Conservation (phyloP, 345 rosid genomes). For the Euphorbia pulcherrima region DNA sequence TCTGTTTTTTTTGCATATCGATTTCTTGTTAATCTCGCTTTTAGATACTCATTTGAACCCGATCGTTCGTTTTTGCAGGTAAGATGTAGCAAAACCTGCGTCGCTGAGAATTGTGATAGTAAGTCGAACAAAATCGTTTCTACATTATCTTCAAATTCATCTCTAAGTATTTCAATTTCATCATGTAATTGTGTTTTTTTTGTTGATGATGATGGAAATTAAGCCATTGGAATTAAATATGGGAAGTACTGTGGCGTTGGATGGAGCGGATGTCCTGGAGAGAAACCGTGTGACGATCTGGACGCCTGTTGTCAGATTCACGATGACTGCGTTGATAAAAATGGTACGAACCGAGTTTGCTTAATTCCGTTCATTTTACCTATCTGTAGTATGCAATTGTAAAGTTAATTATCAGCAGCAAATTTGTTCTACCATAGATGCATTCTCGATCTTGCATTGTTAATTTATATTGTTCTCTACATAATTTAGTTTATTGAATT, state of each 20-base stretch:
- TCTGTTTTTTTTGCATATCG: not conserved
- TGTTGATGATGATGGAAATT: not conserved
- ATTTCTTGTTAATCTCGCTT: not conserved
- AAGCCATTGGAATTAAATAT: slow-evolving; percentile 71
- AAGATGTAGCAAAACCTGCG: slow-evolving; percentile 68
- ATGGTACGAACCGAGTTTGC: slow-evolving; percentile 39
- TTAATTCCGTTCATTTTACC: too few relatives aligned
- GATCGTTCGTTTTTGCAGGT: slow-evolving; percentile 33
- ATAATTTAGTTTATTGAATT: too few relatives aligned
- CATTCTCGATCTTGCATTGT: too few relatives aligned
- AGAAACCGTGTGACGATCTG: slow-evolving; percentile 78
- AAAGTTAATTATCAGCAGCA: too few relatives aligned
- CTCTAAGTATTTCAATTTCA: too few relatives aligned
- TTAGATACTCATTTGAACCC: not conserved
- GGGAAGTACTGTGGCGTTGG: slow-evolving; percentile 96
- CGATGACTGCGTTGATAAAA: slow-evolving; percentile 68
- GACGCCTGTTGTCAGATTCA: slow-evolving; percentile 87
- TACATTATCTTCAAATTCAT: not conserved
- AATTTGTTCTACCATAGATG: too few relatives aligned
- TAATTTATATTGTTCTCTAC: too few relatives aligned
- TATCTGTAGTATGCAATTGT: too few relatives aligned
- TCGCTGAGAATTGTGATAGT: slow-evolving; percentile 62
- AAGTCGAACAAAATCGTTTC: slow-evolving; percentile 14
- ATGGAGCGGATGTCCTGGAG: slow-evolving; percentile 82
- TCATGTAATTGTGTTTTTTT: not conserved